Conservation (phyloP, 1,139 yeast genomes). For the Candida pseudocylindracea region DNA sequence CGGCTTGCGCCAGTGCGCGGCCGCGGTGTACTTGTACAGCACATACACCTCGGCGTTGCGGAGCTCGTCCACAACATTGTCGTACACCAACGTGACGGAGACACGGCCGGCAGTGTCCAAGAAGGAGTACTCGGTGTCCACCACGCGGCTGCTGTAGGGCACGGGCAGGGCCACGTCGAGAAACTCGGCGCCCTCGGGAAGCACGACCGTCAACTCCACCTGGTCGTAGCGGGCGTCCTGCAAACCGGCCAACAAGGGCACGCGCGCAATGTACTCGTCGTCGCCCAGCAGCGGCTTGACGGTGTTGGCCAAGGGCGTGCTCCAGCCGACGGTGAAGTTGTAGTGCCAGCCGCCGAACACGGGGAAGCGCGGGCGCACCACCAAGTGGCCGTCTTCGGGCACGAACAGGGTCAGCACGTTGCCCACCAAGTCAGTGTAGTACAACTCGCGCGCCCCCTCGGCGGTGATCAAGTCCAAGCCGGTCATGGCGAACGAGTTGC, state of each 20-base stretch:
- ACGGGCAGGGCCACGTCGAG: conserved; percentile 38
- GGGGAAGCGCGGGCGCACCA: conserved; percentile 76
- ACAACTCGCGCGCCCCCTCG: conserved; percentile 31
- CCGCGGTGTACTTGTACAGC: conserved; percentile 34
- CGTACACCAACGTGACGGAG: conserved; percentile 39
- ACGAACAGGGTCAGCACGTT: conserved; percentile 69
- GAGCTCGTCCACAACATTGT: conserved; percentile 52
- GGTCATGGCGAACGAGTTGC: conserved; percentile 25
- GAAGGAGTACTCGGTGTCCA: conserved; percentile 33
- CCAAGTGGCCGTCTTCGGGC: conserved; percentile 18
- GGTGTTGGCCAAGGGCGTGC: conserved; percentile 28
- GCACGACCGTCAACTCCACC: conserved; percentile 36
- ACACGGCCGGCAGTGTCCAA: conserved; percentile 75
- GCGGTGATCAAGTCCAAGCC: conserved; percentile 30
- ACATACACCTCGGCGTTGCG: conserved; percentile 32
- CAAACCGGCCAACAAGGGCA: conserved; percentile 62
- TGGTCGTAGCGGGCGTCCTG: conserved; percentile 43
- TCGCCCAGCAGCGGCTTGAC: conserved; percentile 17
- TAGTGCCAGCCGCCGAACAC: conserved; percentile 92
- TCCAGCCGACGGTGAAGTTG: conserved; percentile 91
- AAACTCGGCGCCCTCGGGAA: conserved; percentile 76
- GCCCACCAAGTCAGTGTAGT: conserved; percentile 78
- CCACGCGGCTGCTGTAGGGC: conserved; percentile 12
- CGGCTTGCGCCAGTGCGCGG: conserved; percentile 41
- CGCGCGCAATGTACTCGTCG: conserved; percentile 35